Evolutionary conservation across 768 basidiomycete genomes (phyloP).

Genomic region (Sistotremastrum niveocremeum): DNA sequence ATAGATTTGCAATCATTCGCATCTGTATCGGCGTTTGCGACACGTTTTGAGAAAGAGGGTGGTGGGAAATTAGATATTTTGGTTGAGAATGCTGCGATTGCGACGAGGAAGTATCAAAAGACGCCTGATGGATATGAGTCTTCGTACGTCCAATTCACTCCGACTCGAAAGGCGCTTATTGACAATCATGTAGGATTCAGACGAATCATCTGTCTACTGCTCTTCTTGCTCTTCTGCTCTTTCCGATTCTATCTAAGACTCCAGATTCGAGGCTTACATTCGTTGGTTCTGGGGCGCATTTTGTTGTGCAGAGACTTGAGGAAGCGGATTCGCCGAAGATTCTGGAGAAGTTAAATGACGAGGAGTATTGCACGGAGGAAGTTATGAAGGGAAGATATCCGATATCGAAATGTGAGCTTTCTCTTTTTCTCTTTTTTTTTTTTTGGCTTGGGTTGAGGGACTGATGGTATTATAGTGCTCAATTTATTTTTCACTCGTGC

Average conservation of each 20-base stretch:
- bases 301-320: background rate
- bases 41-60: slow-evolving; percentile 16
- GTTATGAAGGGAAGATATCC: background rate
- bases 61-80: slow-evolving; percentile 27
- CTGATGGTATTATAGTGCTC: slow-evolving; percentile 18
- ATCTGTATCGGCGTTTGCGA: slow-evolving; percentile 27
- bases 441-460: slow-evolving; percentile 14
- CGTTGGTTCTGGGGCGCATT: no score
- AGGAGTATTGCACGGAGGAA: slow-evolving; percentile 14
- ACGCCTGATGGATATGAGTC: slow-evolving; percentile 25
- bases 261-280: slow-evolving; percentile 17
- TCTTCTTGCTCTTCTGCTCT: slow-evolving; percentile 26
- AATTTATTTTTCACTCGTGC: slow-evolving; percentile 27
- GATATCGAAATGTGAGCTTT: slow-evolving; percentile 8
- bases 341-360: slow-evolving; percentile 18
- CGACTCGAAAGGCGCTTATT: background rate
- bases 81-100: slow-evolving; percentile 29
- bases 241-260: slow-evolving; percentile 29
- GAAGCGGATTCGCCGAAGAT: slow-evolving; percentile 18
- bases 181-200: slow-evolving; percentile 24
- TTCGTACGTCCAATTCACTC: slow-evolving; percentile 13
- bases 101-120: slow-evolving; percentile 5
- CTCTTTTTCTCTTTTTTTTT: slow-evolving; percentile 14
- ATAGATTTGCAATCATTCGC: slow-evolving; percentile 29
- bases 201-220: slow-evolving; percentile 31